Percentiles rank a stretch among this genome's conserved stretches.
These are phyloP conservation scores for Debaryomyces subglobosus DNA, from an alignment of 1,139 yeast species.

Conservation along the genomic window DNA sequence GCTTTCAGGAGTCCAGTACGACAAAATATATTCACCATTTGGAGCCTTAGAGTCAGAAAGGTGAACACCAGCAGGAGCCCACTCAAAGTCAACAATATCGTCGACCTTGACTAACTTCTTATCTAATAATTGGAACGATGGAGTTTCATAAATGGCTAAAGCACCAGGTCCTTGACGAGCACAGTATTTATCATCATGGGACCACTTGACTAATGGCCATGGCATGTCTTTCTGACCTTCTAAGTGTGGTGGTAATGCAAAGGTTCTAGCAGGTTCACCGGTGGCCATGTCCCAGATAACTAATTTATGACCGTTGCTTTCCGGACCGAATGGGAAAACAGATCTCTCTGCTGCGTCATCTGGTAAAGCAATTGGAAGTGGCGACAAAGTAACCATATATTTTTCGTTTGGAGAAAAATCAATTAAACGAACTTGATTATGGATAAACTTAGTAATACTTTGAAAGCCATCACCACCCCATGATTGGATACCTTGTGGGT, in stretches of 20 bases:
- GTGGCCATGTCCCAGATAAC: constrained; percentile 92
- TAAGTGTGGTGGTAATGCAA: constrained; percentile 82
- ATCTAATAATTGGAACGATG: constrained; percentile 73
- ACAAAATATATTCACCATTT: constrained; percentile 68
- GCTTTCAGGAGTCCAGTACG: constrained; percentile 97
- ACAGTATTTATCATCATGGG: constrained; percentile 88
- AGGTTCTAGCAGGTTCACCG: constrained; percentile 84
- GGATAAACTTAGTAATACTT: constrained; percentile 77
- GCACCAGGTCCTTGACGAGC: constrained; percentile 96
- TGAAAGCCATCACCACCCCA: constrained; percentile 92
- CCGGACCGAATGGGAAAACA: constrained; percentile 80
- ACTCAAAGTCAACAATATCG: constrained; percentile 89
- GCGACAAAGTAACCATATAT: constrained; percentile 88
- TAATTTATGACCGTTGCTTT: constrained; percentile 90
- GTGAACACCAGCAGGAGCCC: constrained; percentile 87
- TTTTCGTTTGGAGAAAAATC: constrained; percentile 94
- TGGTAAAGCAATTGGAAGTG: constrained; percentile 76
- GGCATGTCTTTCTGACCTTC: constrained; percentile 74
- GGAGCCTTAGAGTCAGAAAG: constrained; percentile 58
- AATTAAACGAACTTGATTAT: constrained; percentile 85
- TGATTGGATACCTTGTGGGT: constrained; percentile 92
- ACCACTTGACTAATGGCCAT: constrained; percentile 99
- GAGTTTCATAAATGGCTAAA: constrained; percentile 80
- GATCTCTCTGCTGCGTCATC: constrained; percentile 65
- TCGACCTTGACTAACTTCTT: constrained; percentile 84